Base-by-base conservation (phyloP, 257 asterid genomes). In the Penstemon barbatus region DNA sequence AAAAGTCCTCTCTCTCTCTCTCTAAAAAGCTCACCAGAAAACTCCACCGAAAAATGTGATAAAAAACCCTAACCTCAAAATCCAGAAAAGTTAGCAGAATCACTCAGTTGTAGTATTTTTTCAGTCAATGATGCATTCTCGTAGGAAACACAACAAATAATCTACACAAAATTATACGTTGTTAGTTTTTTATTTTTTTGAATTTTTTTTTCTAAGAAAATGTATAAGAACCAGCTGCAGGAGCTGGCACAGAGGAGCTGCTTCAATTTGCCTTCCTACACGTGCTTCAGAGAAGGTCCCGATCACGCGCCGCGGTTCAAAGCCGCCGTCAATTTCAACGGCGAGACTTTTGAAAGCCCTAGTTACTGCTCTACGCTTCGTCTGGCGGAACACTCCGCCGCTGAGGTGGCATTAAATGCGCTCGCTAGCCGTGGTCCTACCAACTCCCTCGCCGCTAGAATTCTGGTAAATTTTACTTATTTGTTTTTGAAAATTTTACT, bases 221-320 rank as follows among this genome's bases (percentile, higher is more conserved):
- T 84, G 91, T 86, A 85, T 75, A 90, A 90, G 86, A 90, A 88
- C 82, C 96, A 86, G 91, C 85, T 88, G 62, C 97, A 90, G 82
- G 94, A 86, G 89, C 85, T 88, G 83, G 96, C 97, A 77, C 97
- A 88, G 77, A 84, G 89, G 89, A 86, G 96, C 91, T 91, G 95
- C 89, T 84, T 91, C 84, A 88, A 88, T 75, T 80, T 85, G 77
- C 97, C 96, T 69, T 82, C 97, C 46, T 91, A 91, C 77, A 65
- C 86, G 15, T 83, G 81, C 73, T 74, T 88, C 77, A 72, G 92
- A 55, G 97, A 91, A 79, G 95, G 97, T 77, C 96, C 97, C 59
- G 95, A 91, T 80, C 96, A 88, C 86, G 96, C 95, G 81, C 97
- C 96, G 85, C 83, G 92, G 65, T 91, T 91, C 81, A 91, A 88